Conservation (phyloP, 371 early-diverging fungal species). For the Phascolomyces articulosus region DNA sequence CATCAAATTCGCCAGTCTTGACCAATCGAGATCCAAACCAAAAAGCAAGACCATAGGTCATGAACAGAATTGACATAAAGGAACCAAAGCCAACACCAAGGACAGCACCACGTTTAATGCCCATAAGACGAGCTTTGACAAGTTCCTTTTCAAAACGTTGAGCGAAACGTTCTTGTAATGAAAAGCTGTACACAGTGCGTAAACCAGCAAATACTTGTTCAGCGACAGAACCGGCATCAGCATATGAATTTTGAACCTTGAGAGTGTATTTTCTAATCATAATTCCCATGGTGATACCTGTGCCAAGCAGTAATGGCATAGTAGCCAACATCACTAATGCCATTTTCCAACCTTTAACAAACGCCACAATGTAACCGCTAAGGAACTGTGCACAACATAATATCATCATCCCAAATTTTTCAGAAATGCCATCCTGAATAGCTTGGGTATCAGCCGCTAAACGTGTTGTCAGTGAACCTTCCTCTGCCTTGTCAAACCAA, state of each 20-base stretch:
- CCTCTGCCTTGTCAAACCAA: conserved; percentile 79
- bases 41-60: conserved; percentile 69
- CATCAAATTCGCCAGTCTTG: conserved; percentile 17
- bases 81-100: conserved; percentile 52
- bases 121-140: conserved; percentile 34
- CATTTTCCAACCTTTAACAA: conserved; percentile 80
- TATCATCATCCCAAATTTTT: conserved; percentile 76
- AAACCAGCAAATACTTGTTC: conserved; percentile 84
- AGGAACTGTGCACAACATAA: conserved; percentile 16
- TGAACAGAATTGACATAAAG: conserved; percentile 61
- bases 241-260: conserved; percentile 56
- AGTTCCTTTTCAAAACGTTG: conserved; percentile 57
- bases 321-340: conserved; percentile 72
- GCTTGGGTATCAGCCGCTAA: conserved; percentile 72
- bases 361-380: conserved; percentile 70
- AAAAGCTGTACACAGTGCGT: conserved; percentile 84
- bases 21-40: conserved; percentile 69
- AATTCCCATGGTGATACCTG: conserved; percentile 63
- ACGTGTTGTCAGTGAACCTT: conserved; percentile 68
- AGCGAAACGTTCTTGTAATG: conserved; percentile 69
- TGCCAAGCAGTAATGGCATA: conserved; percentile 52
- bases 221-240: conserved; percentile 80
- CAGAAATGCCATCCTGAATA: conserved; percentile 81
- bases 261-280: conserved; percentile 47
- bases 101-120: conserved; percentile 44